Base-by-base conservation (phyloP, 2,329 filamentous ascomycete species). In the Monilinia laxa region DNA sequence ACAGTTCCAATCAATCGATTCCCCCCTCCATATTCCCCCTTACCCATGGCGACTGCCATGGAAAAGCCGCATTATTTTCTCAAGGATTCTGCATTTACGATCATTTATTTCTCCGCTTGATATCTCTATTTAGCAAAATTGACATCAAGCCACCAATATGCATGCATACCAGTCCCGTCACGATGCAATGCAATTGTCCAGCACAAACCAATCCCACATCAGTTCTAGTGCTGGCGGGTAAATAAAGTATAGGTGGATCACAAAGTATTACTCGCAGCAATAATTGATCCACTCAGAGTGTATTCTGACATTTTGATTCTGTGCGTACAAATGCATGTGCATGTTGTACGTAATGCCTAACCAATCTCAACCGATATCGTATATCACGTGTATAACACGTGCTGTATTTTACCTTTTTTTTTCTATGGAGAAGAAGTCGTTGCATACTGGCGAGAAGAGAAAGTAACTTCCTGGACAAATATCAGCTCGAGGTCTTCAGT, bases 1-100 rank as follows among this genome's bases (percentile, higher is more conserved):
- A 25, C 49, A 42, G 47, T 58, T 60, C 58, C 58, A 60, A 51
- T 60, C 20, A 51, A 60, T 60, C 58, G n/a, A 51, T 35, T 60
- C 42, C 31, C 58, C 45, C 58, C 58, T 51, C 58, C 58, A 60
- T 23, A 23, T n/a, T n/a, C 16, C 45, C 45, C n/a, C 20, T 60
- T 25, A 49, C 42, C 20, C 18, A 47, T 47, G 56, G 42, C 28
- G 47, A 35, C 42, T 49, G 47, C 57, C 57, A 59, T 49, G 42
- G 38, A 60, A 60, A 60, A 51, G 28, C 28, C 12, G 20, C 45
- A 60, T 38, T 59, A 60, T 51, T 59, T 59, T 6, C 2, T 23
- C 45, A 51, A 23, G 53, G 31, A 55, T 55, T 5, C 16, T 38
- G 57, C 45, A 60, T 60, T 49, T 23, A 60, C 42, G 28, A 60